phyloP scores from a whole-genome alignment of 1,284 basidiomycete species.

The Polyporus tsugae region DNA sequence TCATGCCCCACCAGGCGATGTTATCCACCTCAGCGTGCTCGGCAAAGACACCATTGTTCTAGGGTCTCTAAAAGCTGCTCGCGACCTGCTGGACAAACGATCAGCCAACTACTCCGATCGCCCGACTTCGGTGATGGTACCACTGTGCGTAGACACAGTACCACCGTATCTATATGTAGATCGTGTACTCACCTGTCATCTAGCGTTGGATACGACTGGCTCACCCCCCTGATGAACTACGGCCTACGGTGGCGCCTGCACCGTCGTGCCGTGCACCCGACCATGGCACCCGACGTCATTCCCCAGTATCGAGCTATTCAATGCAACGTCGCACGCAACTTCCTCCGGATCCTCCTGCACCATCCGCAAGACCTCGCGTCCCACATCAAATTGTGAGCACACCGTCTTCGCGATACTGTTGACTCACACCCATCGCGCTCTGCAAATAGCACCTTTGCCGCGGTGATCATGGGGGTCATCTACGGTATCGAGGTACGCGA shows the following conservation, averaged over 20 bases:
- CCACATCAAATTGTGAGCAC: conserved; percentile 27
- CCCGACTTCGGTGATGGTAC: conserved; percentile 44
- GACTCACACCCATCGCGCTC: no score
- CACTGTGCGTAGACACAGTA: conserved; percentile 13
- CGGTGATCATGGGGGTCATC: conserved; percentile 40
- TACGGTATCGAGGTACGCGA: conserved; percentile 44
- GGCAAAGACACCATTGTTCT: conserved; percentile 69
- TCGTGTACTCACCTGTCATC: no score
- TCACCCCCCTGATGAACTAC: conserved; percentile 28
- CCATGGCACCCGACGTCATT: conserved; percentile 13
- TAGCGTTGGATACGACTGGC: conserved; percentile 25
- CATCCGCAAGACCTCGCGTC: conserved; percentile 19
- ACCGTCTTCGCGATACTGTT: neutral
- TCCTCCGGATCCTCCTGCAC: conserved; percentile 22
- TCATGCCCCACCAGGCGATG: conserved; percentile 53
- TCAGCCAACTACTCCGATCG: conserved; percentile 74
- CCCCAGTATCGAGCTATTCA: conserved; percentile 18
- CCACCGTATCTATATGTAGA: no score
- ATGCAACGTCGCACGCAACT: conserved; percentile 3
- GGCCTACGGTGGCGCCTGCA: conserved; percentile 25
- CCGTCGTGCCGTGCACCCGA: conserved; percentile 23
- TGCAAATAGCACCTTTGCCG: conserved; percentile 38
- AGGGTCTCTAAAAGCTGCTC: conserved; percentile 59
- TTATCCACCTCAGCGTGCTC: conserved; percentile 63
- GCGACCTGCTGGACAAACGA: conserved; percentile 72